Base-by-base conservation (phyloP, 1,139 yeast species). In the Yarrowia galli region DNA sequence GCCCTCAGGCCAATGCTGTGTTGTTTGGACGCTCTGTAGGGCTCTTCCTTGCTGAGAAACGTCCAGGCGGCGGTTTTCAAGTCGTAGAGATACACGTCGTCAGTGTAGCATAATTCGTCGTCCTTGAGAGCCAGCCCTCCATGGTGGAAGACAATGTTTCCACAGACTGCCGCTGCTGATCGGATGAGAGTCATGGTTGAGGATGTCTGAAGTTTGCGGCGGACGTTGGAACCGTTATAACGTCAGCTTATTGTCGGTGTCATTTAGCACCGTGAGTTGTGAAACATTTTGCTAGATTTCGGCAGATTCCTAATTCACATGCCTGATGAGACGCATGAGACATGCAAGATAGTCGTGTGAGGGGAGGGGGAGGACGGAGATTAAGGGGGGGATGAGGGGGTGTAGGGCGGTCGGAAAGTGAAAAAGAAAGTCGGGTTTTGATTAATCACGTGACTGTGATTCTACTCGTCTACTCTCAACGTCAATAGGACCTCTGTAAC, bases 311-410 rank as follows among this genome's bases (percentile, higher is more conserved):
- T 56, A n/a, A 56, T 56, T 56, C 63, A 56, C 63, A 56, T 56
- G 63, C 48, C 63, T 56, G 49, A 56, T 42, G 48, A 56, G 63
- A 25, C 63, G 63, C 63, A 56, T 56, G 23, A 23, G 18, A 40
- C 38, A 56, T 56, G 63, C 63, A 56, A 56, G 63, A 56, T 56
- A 56, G 63, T 56, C 46, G 63, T 56, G 63, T 25, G 49, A 56
- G 48, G 63, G 48, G 48, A 25, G 23, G 48, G 58, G 58, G 5
- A 23, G 6, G 32, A 32, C 23, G 35, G 18, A 18, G 22, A n/a
- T 28, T 28, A 6, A 18, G 38, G 20, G 22, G 23, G 1, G 46
- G 23, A 4, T 10, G 13, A 12, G 10, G 5, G 16, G 25, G 13
- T 10, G 13, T 18, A 10, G 12, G 22, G 10, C 16, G 0, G 8